These are phyloP conservation scores for Salix arbutifolia DNA, from an alignment of 345 rosid genomes.

Conservation along the genomic window DNA sequence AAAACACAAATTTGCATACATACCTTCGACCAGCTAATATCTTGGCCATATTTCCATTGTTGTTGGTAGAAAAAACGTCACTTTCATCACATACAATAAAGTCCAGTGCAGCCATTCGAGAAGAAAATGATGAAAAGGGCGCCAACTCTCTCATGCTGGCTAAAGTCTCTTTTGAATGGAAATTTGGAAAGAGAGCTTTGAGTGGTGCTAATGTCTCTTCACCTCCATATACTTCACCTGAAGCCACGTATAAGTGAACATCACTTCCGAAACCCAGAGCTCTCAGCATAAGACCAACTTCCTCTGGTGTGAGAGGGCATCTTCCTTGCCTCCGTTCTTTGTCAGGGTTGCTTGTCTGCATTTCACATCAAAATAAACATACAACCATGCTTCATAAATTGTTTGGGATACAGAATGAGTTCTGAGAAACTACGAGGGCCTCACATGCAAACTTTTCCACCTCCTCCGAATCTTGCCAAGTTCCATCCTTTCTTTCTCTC, in stretches of 20 bases:
- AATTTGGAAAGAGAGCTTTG: constrained; percentile 77
- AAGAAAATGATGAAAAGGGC: constrained; percentile 64
- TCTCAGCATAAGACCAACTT: constrained; percentile 86
- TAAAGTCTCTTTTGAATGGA: constrained; percentile 78
- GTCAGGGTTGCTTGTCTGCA: constrained; percentile 71
- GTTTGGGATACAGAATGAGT: not conserved
- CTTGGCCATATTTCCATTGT: constrained; percentile 95
- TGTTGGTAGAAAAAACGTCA: constrained; percentile 86
- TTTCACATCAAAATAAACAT: constrained; percentile 5
- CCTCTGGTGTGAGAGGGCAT: constrained; percentile 90
- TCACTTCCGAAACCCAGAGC: constrained; percentile 83
- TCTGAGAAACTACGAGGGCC: constrained; percentile 10
- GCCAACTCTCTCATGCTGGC: constrained; percentile 66
- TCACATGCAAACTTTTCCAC: constrained; percentile 84
- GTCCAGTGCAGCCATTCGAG: constrained; percentile 95
- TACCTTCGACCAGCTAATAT: constrained; percentile 95
- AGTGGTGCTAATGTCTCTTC: constrained; percentile 73
- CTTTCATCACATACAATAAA: constrained; percentile 91
- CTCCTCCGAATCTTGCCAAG: constrained; percentile 77
- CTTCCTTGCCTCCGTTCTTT: constrained; percentile 74
- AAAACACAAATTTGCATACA: not conserved
- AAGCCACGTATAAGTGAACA: constrained; percentile 79
- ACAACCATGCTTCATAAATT: not conserved
- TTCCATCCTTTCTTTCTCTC: constrained; percentile 67
- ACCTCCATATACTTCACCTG: constrained; percentile 91